These are phyloP conservation scores for Silene noctiflora DNA, from an alignment of 179 eudicot genomes.

Conservation along the genomic window DNA sequence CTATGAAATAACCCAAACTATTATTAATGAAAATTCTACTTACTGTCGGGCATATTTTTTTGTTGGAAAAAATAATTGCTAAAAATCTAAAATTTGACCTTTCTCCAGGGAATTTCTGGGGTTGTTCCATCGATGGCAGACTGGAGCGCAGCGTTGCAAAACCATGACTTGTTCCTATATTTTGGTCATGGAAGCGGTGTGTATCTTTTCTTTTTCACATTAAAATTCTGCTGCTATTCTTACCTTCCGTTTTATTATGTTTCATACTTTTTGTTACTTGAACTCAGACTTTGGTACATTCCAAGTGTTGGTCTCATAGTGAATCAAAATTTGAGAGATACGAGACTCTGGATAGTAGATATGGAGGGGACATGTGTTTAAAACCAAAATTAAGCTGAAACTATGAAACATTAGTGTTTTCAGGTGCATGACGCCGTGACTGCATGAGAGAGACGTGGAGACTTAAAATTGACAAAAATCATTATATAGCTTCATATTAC, in stretches of 20 bases:
- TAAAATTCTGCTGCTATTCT: not conserved
- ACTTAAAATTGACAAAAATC: not conserved
- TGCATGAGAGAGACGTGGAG: not conserved
- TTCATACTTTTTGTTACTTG: no score
- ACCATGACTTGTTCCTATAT: slow-evolving; percentile 79
- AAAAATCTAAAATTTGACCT: no score
- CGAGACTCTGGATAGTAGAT: no score
- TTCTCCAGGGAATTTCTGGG: slow-evolving; percentile 74
- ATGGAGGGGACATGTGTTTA: no score
- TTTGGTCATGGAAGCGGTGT: slow-evolving; percentile 97
- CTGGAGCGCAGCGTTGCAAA: slow-evolving; percentile 56
- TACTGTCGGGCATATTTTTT: not conserved
- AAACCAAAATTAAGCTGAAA: no score
- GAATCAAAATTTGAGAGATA: not conserved
- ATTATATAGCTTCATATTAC: not conserved
- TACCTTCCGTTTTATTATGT: not conserved
- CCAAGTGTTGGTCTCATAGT: not conserved
- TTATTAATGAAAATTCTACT: not conserved
- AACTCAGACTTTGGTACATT: not conserved
- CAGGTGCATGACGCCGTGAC: no score
- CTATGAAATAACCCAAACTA: no score
- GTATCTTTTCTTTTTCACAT: slow-evolving; percentile 8
- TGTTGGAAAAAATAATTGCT: not conserved
- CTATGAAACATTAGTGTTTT: no score
- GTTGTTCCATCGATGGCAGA: slow-evolving; percentile 65